Evolutionary conservation across 306 rosid species (phyloP).

Genomic region (Cucurbita ficifolia): DNA sequence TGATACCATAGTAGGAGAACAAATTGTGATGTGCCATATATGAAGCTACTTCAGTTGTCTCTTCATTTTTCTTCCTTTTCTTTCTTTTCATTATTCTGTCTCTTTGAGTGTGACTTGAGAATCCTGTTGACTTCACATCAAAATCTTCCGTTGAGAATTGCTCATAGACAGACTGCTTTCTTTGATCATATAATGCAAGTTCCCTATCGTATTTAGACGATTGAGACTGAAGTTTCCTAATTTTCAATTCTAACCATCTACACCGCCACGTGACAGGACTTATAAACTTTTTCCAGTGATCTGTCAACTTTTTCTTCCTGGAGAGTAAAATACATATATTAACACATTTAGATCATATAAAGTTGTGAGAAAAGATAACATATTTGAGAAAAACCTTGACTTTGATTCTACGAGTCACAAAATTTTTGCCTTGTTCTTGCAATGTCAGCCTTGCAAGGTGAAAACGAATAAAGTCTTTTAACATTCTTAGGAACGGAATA

Average conservation of each 20-base stretch:
- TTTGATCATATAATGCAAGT: conserved; percentile 40
- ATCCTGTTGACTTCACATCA: conserved; percentile 62
- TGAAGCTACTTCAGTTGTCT: conserved; percentile 43
- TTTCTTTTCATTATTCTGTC: conserved; percentile 44
- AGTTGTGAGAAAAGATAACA: background rate
- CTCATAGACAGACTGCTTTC: conserved; percentile 25
- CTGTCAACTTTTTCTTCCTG: conserved; percentile 51
- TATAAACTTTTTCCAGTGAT: conserved; percentile 58
- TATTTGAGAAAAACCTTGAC: background rate
- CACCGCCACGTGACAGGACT: conserved; percentile 55
- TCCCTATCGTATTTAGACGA: conserved; percentile 34
- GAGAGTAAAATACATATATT: conserved; percentile 3
- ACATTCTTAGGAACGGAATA: background rate
- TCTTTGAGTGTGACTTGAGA: conserved; percentile 22
- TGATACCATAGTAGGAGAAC: conserved; percentile 68
- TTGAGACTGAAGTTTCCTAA: conserved; percentile 46
- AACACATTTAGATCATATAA: background rate
- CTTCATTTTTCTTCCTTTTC: conserved; percentile 67
- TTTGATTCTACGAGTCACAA: background rate
- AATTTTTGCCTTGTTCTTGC: background rate
- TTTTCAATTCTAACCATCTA: conserved; percentile 64
- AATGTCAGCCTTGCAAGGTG: background rate
- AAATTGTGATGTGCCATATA: conserved; percentile 57
- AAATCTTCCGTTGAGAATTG: conserved; percentile 24
- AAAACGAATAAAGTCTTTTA: background rate